phyloP scores from a whole-genome alignment of 345 rosid genomes.

The Cardamine resedifolia region DNA sequence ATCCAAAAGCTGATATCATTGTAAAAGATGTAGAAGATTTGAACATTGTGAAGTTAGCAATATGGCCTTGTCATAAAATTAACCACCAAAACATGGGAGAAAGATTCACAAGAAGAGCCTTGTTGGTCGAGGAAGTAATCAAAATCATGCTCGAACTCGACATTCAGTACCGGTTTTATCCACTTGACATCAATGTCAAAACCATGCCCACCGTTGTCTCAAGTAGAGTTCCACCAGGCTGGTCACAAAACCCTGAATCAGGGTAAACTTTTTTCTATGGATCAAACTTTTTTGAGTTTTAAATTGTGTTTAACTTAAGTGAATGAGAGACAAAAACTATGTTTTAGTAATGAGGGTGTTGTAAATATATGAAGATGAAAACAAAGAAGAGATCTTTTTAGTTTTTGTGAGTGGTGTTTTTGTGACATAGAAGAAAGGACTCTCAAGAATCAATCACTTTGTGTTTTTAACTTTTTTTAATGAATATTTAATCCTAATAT shows the following conservation, averaged over 20 bases:
- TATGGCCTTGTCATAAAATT: conserved; percentile 65
- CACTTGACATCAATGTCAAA: conserved; percentile 64
- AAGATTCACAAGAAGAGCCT: conserved; percentile 53
- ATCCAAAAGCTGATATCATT: conserved; percentile 48
- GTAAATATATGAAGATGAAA: neutral
- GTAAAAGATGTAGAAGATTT: conserved; percentile 52
- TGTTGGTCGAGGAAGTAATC: conserved; percentile 66
- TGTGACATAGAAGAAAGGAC: neutral
- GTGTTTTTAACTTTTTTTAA: neutral
- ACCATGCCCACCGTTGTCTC: conserved; percentile 48
- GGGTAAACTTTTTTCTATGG: neutral
- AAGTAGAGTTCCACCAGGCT: conserved; percentile 45
- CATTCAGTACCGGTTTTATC: conserved; percentile 58
- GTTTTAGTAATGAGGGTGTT: neutral
- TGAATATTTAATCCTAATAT: neutral
- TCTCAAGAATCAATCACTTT: neutral
- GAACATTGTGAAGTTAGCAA: conserved; percentile 51
- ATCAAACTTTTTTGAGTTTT: neutral
- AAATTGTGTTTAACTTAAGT: neutral
- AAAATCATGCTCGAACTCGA: conserved; percentile 66
- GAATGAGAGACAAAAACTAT: conserved; percentile 2
- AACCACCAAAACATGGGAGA: conserved; percentile 71
- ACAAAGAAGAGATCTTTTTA: neutral
- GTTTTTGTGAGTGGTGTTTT: neutral
- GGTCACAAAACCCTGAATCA: conserved; percentile 33